These are phyloP conservation scores for Penicillium occitanis DNA, from an alignment of 2,329 filamentous ascomycete species.

Conservation along the genomic window DNA sequence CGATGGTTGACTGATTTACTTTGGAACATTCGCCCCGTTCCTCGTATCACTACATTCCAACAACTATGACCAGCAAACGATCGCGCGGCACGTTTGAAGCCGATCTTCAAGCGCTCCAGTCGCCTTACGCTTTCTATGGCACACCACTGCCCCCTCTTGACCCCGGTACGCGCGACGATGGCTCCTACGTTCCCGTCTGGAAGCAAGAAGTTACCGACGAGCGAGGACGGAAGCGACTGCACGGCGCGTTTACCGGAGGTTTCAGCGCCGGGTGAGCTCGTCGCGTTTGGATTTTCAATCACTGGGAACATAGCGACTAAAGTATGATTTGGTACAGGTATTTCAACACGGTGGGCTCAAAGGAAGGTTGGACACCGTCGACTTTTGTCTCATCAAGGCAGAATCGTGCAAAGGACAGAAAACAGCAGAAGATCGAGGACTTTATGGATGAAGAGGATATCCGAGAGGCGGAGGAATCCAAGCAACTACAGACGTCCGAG, in stretches of 20 bases:
- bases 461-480: conserved; percentile 77
- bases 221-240: conserved; percentile 81
- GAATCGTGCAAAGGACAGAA: conserved; percentile 71
- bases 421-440: conserved; percentile 72
- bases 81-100: conserved; percentile 75
- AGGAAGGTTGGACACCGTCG: conserved; percentile 94
- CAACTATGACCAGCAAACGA: conserved; percentile 73
- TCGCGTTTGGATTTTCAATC: conserved; percentile 28
- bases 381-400: conserved; percentile 87
- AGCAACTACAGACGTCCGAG: conserved; percentile 69
- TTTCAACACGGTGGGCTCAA: conserved; percentile 97
- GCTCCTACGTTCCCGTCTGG: conserved; percentile 91
- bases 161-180: conserved; percentile 77
- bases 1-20: not conserved
- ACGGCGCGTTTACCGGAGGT: conserved; percentile 94
- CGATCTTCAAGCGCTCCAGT: conserved; percentile 64
- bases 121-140: conserved; percentile 77
- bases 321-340: conserved; percentile 59
- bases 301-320: conserved; percentile 36
- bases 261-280: conserved; percentile 85
- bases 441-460: conserved; percentile 99
- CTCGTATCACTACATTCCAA: not conserved
- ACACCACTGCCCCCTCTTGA: conserved; percentile 80
- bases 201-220: conserved; percentile 97
- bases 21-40: not conserved